Evolutionary conservation across 805 yeast species (phyloP).

Genomic region (Saturnispora besseyi): DNA sequence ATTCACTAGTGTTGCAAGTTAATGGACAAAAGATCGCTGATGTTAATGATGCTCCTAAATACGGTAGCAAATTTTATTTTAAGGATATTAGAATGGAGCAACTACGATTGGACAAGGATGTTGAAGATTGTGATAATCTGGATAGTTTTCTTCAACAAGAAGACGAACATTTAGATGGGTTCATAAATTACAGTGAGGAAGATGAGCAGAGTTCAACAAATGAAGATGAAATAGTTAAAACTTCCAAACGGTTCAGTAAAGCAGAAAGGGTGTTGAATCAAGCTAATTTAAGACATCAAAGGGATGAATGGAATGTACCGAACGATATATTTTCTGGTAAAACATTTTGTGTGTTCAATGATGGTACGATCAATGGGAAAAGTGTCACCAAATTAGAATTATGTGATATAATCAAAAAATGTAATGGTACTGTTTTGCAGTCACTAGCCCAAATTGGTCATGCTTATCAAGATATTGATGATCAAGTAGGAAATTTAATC

Average conservation of each 20-base stretch:
- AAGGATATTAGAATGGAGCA: not conserved
- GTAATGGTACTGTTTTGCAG: conserved; percentile 40
- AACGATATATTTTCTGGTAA: conserved; percentile 34
- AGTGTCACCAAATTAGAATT: conserved; percentile 31
- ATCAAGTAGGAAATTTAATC: conserved; percentile 13
- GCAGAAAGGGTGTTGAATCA: conserved; percentile 2
- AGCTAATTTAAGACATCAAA: not conserved
- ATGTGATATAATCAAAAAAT: conserved; percentile 27
- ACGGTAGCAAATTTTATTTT: conserved; percentile 1
- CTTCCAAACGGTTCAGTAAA: not conserved
- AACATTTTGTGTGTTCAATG: conserved; percentile 47
- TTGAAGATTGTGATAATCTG: conserved; percentile 4
- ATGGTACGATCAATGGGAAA: conserved; percentile 24
- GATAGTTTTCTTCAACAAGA: not conserved
- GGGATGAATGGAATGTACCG: not conserved
- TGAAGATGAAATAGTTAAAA: conserved; percentile 2
- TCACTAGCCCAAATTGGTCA: not conserved
- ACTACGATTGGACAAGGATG: conserved; percentile 1
- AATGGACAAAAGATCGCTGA: conserved; percentile 4
- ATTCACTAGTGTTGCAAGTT: conserved; percentile 2
- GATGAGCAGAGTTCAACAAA: not conserved
- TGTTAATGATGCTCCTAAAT: conserved; percentile 4
- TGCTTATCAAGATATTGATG: not conserved
- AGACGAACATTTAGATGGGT: not conserved
- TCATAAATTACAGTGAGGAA: conserved; percentile 1